Evolutionary conservation across 345 rosid species (phyloP).

Genomic region (Anacardium occidentale): DNA sequence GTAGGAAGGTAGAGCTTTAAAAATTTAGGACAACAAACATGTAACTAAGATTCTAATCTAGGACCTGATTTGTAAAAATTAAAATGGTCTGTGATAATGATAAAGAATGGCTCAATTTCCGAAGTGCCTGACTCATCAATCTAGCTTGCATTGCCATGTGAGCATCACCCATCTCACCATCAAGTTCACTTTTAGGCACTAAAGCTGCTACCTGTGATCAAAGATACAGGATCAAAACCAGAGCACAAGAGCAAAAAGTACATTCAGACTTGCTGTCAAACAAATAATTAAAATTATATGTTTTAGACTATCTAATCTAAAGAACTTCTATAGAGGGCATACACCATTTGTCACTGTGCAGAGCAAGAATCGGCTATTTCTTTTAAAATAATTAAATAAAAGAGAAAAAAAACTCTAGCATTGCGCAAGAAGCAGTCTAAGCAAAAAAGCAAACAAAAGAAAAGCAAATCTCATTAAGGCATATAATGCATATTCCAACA

Average conservation of each 20-base stretch:
- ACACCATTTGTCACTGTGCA: background rate
- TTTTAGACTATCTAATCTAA: background rate
- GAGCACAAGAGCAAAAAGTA: background rate
- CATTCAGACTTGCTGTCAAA: background rate
- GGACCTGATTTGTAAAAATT: conserved; percentile 85
- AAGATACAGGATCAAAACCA: conserved; percentile 7
- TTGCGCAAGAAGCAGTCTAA: conserved; percentile 1
- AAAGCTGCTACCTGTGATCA: conserved; percentile 89
- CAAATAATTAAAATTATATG: background rate
- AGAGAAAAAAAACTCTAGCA: background rate
- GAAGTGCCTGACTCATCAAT: conserved; percentile 98
- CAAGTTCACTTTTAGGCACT: conserved; percentile 97
- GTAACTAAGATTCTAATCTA: background rate
- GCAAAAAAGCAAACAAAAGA: background rate
- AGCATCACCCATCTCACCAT: conserved; percentile 99
- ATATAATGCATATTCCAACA: background rate
- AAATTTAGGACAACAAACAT: background rate
- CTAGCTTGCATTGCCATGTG: conserved; percentile 99
- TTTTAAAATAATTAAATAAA: background rate
- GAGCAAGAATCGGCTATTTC: background rate
- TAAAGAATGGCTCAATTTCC: conserved; percentile 91
- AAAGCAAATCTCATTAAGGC: background rate
- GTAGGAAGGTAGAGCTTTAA: background rate
- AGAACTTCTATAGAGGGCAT: background rate
- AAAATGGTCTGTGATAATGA: conserved; percentile 76